Evolutionary conservation across 345 rosid genomes (phyloP), one percentile per base, ranked within the genome.

Genomic region (Bruguiera parviflora): DNA sequence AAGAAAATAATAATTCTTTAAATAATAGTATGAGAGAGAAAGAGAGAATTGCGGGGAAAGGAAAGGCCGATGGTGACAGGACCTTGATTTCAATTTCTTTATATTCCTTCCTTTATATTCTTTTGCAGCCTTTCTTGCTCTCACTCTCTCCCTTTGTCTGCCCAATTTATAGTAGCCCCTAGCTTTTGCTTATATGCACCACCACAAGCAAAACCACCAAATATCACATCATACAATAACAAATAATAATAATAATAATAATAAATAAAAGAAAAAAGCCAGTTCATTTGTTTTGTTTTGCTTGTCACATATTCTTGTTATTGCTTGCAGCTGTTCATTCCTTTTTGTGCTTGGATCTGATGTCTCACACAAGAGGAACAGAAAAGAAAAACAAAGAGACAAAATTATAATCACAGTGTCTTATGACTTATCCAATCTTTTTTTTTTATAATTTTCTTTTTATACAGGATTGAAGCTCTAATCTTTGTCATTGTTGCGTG

Each of bases 11-110:
- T 2, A 10, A 27, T 1, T 24, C 25, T 56, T 56, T 15, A 56
- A 15, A 24, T 8, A 10, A 4, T 24, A 8, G 28, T 19, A 55
- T 5, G 2, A 10, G 6, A 55, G 27, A 22, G 24, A 32, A 46
- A 57, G 84, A 70, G 78, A 59, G 74, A 71, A 68, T 68, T 79
- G 81, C 77, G 77, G 83, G 31, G 71, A 79, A 77, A 79, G 77
- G 79, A 35, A 32, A 3, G 24, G 39, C 61, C 67, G 85, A 82
- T 66, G 47, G 71, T 75, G 86, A 82, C 81, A 60, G 13, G 65
- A 77, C 83, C 68, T 72, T 72, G 53, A 76, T 76, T 76, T 82
- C 77, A 77, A 65, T 71, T 79, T 79, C 60, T 1, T 53, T 33
- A 32, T 32, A 32, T 32, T 32, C 35, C 35, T 2, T 53, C 5